Evolutionary conservation across 257 asterid species (phyloP).

Genomic region (Solanum chiquidenum): DNA sequence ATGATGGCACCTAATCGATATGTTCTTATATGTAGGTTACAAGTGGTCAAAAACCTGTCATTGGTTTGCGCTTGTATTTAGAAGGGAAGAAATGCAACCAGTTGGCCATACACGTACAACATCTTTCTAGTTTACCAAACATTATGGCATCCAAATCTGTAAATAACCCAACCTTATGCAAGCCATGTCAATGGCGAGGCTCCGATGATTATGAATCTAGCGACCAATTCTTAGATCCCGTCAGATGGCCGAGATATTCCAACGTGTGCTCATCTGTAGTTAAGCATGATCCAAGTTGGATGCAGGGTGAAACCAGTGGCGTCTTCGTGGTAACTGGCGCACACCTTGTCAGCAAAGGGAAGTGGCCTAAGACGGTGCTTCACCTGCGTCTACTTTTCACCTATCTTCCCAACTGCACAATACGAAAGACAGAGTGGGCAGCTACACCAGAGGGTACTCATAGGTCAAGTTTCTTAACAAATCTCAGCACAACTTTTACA

Average conservation of each 20-base stretch:
- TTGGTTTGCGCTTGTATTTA: constrained; percentile 73
- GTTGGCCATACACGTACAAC: constrained; percentile 79
- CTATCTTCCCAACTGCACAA: constrained; percentile 59
- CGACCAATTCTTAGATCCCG: constrained; percentile 74
- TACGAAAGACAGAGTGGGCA: constrained; percentile 90
- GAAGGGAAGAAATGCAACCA: constrained; percentile 90
- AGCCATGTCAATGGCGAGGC: constrained; percentile 76
- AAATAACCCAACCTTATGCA: constrained; percentile 11
- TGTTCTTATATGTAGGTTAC: constrained; percentile 38
- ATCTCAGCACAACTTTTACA: constrained; percentile 85
- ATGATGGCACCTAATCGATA: background rate
- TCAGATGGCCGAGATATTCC: constrained; percentile 74
- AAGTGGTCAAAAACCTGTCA: constrained; percentile 71
- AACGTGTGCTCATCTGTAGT: constrained; percentile 70
- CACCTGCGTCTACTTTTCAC: constrained; percentile 82
- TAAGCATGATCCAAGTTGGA: constrained; percentile 71
- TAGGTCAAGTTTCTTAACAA: constrained; percentile 60
- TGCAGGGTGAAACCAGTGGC: constrained; percentile 36
- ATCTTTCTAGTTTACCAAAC: constrained; percentile 80
- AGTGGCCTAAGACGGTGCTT: constrained; percentile 80
- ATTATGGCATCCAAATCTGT: constrained; percentile 35
- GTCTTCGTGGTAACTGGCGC: constrained; percentile 85
- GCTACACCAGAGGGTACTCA: constrained; percentile 64
- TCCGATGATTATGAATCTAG: constrained; percentile 61
- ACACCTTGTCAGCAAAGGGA: constrained; percentile 71